A percentile compares a stretch with the other conserved stretches of the same genome.
Evolutionary conservation across 2,329 filamentous ascomycete genomes (phyloP).

Genomic region (Emergomyces pasteurianus): DNA sequence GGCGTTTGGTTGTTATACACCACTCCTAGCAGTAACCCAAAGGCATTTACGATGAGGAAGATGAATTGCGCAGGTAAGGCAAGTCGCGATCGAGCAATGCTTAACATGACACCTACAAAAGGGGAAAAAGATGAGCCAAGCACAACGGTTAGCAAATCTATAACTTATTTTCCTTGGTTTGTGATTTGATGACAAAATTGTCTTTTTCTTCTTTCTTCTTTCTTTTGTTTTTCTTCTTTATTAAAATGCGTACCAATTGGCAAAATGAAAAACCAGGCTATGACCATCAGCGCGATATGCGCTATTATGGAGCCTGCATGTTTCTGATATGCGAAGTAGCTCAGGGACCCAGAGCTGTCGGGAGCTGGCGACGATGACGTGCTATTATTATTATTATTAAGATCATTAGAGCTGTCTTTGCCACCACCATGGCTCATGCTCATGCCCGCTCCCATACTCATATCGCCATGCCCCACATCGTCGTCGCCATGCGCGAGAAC

Average conservation of each 20-base stretch:
- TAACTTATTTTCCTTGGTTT: background rate
- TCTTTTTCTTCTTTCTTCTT: background rate
- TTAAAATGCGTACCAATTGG: constrained; percentile 50
- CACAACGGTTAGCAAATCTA: constrained; percentile 1
- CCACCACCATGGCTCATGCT: constrained; percentile 16
- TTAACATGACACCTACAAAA: constrained; percentile 65
- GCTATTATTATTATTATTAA: background rate
- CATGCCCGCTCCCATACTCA: constrained; percentile 20
- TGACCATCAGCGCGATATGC: constrained; percentile 58
- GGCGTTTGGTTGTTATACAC: constrained; percentile 73
- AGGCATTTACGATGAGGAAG: constrained; percentile 52
- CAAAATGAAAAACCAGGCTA: constrained; percentile 61
- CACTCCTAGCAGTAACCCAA: constrained; percentile 53
- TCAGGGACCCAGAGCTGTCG: constrained; percentile 24
- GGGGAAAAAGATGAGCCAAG: constrained; percentile 1
- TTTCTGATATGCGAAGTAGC: constrained; percentile 32
- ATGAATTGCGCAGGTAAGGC: constrained; percentile 56
- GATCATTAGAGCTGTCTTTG: too few relatives aligned
- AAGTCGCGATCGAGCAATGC: constrained; percentile 64
- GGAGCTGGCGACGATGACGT: background rate
- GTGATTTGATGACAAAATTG: background rate
- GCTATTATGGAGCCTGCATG: constrained; percentile 44
- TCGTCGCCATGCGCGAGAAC: constrained; percentile 23
- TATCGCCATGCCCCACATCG: constrained; percentile 18
- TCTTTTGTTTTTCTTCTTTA: background rate